Percentiles rank a stretch among this genome's conserved stretches.
Evolutionary conservation across 2,329 filamentous ascomycete genomes (phyloP).

Genomic region (Berkeleyomyces basicola): DNA sequence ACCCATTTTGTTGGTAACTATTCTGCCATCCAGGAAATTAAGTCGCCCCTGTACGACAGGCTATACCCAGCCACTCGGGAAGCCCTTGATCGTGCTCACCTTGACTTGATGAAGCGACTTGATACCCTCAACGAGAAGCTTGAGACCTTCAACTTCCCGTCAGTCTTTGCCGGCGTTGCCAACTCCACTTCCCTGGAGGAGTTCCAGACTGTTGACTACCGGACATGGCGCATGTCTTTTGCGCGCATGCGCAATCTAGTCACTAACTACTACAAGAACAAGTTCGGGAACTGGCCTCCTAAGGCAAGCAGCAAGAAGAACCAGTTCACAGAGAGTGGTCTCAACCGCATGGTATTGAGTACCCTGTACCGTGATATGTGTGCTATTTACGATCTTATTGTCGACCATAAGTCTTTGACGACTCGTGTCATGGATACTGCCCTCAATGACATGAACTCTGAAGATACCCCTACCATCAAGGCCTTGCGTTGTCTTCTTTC

Average conservation of each 20-base stretch:
- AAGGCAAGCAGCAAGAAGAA: constrained; percentile 89
- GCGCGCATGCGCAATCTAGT: constrained; percentile 57
- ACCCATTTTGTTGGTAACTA: constrained; percentile 83
- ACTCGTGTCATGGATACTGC: constrained; percentile 51
- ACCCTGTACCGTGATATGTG: constrained; percentile 77
- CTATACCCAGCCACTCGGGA: constrained; percentile 57
- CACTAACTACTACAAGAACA: constrained; percentile 45
- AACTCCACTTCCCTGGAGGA: constrained; percentile 65
- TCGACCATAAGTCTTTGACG: constrained; percentile 62
- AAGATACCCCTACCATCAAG: constrained; percentile 43
- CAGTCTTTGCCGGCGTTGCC: constrained; percentile 73
- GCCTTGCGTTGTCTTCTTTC: constrained; percentile 65
- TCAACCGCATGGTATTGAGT: constrained; percentile 69
- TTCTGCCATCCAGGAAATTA: constrained; percentile 49
- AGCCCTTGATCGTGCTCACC: constrained; percentile 63
- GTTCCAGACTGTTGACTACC: constrained; percentile 65
- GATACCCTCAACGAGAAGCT: constrained; percentile 54
- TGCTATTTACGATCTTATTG: constrained; percentile 73
- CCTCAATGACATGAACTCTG: constrained; percentile 27
- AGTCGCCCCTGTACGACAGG: constrained; percentile 50
- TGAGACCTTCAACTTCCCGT: constrained; percentile 82
- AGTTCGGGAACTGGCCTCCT: constrained; percentile 64
- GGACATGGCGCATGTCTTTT: constrained; percentile 65
- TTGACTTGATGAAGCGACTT: constrained; percentile 61
- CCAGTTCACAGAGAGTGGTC: constrained; percentile 64